phyloP scores from a whole-genome alignment of 192 early-diverging fungal genomes.

The Backusella luteola region DNA sequence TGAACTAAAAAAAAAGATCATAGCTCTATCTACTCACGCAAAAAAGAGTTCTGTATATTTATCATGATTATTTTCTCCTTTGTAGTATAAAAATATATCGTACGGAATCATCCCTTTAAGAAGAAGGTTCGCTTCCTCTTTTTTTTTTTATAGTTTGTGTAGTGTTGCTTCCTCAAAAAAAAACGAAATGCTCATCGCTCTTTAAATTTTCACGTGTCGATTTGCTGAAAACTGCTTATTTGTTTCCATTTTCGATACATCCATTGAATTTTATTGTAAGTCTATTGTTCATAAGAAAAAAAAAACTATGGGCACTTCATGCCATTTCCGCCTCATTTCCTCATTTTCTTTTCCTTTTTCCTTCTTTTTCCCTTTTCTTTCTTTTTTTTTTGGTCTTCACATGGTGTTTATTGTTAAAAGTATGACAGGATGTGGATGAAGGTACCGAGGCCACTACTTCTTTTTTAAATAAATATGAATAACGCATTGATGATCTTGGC shows the following conservation, averaged over 20 bases:
- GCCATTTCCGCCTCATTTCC: not conserved
- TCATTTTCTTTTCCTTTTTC: not conserved
- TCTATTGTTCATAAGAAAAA: not conserved
- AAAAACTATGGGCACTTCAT: not conserved
- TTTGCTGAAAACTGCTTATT: not conserved
- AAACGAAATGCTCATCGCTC: not conserved
- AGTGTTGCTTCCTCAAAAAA: not conserved
- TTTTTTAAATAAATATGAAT: not conserved
- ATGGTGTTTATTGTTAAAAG: not conserved
- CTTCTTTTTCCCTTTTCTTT: not conserved
- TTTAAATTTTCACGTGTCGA: not conserved
- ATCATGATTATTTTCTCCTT: not conserved
- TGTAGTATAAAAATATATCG: not conserved
- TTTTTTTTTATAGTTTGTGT: conserved; percentile 1
- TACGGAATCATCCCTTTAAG: not conserved
- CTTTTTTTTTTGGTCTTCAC: not conserved
- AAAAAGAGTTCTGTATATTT: not conserved
- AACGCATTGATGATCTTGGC: not conserved
- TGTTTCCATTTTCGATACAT: not conserved
- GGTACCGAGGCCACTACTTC: not conserved
- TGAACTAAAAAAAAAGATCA: not conserved
- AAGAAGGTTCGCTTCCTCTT: not conserved
- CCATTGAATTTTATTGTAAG: not conserved
- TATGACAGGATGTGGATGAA: not conserved
- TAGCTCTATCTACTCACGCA: not conserved